Percentiles rank a stretch among this genome's conserved stretches.
Evolutionary conservation across 2,329 filamentous ascomycete genomes (phyloP).

Genomic region (Beauveria asiatica): DNA sequence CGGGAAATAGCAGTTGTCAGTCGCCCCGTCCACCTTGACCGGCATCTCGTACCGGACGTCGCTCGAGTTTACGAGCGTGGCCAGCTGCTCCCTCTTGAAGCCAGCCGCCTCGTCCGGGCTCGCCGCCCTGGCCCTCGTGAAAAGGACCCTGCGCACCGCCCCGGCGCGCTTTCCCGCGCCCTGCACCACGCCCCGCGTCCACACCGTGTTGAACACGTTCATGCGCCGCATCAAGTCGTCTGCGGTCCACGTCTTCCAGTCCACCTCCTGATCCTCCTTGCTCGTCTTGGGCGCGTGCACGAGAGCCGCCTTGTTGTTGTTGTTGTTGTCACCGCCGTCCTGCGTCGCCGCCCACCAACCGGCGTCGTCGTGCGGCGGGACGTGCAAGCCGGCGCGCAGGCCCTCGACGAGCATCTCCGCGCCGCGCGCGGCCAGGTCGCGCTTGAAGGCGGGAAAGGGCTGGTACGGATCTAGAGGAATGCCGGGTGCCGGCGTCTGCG

Average conservation of each 20-base stretch:
- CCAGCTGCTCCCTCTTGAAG: neutral
- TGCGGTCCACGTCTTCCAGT: slow-evolving; percentile 47
- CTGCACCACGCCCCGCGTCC: slow-evolving; percentile 38
- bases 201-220: slow-evolving; percentile 56
- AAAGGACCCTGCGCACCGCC: slow-evolving; percentile 28
- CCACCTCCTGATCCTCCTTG: slow-evolving; percentile 52
- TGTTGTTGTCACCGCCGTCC: slow-evolving; percentile 10
- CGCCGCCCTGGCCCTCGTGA: slow-evolving; percentile 25
- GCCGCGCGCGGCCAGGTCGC: slow-evolving; percentile 53
- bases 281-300: slow-evolving; percentile 65
- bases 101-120: slow-evolving; percentile 12
- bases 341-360: slow-evolving; percentile 19
- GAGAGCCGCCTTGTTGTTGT: slow-evolving; percentile 8
- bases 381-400: slow-evolving; percentile 54
- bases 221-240: slow-evolving; percentile 46
- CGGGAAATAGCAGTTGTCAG: slow-evolving; percentile 18
- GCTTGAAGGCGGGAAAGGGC: slow-evolving; percentile 32
- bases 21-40: slow-evolving; percentile 11
- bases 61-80: neutral
- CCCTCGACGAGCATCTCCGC: slow-evolving; percentile 62
- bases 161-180: slow-evolving; percentile 14
- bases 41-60: neutral
- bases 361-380: slow-evolving; percentile 46
- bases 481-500: slow-evolving; percentile 55
- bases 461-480: slow-evolving; percentile 39